Conservation (phyloP, 2,329 filamentous ascomycete genomes). For the Xylaria sp. region DNA sequence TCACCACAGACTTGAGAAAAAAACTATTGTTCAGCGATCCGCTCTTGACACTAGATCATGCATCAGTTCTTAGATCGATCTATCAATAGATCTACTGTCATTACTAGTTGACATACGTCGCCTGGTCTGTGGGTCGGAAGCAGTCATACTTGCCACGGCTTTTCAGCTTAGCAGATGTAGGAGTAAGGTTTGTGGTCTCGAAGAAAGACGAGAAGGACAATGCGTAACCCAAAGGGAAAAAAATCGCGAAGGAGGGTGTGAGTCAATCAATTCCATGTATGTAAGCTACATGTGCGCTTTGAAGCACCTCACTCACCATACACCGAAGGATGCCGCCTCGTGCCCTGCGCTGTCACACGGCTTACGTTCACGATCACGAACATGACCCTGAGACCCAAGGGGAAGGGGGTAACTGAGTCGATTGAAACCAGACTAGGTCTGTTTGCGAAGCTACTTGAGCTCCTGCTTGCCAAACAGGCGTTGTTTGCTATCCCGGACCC, state of each 20-base stretch:
- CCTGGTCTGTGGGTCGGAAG: not conserved
- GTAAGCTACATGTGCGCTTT: not conserved
- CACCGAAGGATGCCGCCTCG: not conserved
- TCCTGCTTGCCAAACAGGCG: not conserved
- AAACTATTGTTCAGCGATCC: not conserved
- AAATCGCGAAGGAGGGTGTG: not conserved
- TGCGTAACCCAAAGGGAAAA: not conserved
- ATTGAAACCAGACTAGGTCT: not conserved
- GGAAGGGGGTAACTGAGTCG: too few species aligned
- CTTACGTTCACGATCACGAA: not conserved
- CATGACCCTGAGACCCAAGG: not conserved
- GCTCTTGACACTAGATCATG: slow-evolving; percentile 1
- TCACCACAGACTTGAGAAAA: not conserved
- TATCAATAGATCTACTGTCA: not conserved
- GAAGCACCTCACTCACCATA: not conserved
- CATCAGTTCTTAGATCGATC: slow-evolving; percentile 1
- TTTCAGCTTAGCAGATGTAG: not conserved
- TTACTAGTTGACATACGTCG: not conserved
- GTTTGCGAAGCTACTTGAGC: not conserved
- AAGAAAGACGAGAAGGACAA: not conserved
- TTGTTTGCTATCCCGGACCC: not conserved
- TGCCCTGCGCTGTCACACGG: not conserved
- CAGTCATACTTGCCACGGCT: not conserved
- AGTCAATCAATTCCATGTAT: not conserved
- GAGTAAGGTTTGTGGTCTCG: not conserved